Evolutionary conservation across 345 rosid genomes (phyloP), one percentile per base, ranked within the genome.

Genomic region (Raphanus sativus): DNA sequence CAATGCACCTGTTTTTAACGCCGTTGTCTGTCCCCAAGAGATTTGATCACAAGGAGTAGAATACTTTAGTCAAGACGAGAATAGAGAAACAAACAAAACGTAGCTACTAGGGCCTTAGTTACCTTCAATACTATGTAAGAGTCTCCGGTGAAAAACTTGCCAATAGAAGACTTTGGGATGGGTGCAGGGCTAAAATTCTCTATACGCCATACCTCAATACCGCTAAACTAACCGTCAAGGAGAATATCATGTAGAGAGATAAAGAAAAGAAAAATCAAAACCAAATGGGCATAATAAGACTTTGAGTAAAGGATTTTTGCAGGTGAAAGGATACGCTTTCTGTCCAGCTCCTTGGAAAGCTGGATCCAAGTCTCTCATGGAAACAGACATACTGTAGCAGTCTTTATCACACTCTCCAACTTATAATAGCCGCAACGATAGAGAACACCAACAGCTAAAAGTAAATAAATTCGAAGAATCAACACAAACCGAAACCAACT

Each of bases 271-370:
- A 6, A 33, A 33, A 6, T 1, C 50, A 40, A 5, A 68, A 6
- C 8, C 17, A 0, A 61, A 66, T n/a, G 6, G 54, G 4, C 16
- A 13, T 13, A 2, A 36, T 3, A 21, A 45, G 72, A 67, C 13
- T 42, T n/a, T 12, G 15, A 45, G 28, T 13, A 64, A 28, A 28
- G 29, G 29, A 28, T 2, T 2, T 2, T 2, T 28, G 29, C 29
- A 5, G 21, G 55, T 52, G 54, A 87, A n/a, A 93, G 98, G 98
- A 93, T 96, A 96, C 99, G 90, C 89, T 80, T 89, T 93, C 78
- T 89, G 97, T 73, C 99, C 99, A 76, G 95, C 96, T 77, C 96
- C 98, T 81, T 91, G 98, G 82, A 96, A 96, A 80, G 91, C 96
- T 76, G 96, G 83, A 88, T 96, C 99, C 79, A 96, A 85, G 81